Percentiles rank a stretch among this genome's conserved stretches.
Evolutionary conservation across 75 land plant genomes (phyloP).

Genomic region (Ceratopteris richardii): DNA sequence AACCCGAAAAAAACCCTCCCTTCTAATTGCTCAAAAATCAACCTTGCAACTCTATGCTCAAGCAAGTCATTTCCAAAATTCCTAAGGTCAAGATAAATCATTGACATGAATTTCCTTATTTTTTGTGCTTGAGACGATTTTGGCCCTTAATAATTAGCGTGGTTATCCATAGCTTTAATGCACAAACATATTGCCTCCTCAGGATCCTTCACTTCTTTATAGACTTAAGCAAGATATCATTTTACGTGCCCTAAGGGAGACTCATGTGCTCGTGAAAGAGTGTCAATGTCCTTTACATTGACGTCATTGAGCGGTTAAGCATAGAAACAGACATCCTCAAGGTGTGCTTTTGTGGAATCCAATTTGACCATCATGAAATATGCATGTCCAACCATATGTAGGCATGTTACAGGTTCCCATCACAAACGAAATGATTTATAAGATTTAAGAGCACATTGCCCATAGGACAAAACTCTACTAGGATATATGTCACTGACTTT

Average conservation of each 20-base stretch:
- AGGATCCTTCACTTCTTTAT: conserved; percentile 1
- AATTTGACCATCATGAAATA: neutral
- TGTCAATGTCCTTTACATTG: neutral
- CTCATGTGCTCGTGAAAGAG: neutral
- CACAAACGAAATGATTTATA: neutral
- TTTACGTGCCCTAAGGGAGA: neutral
- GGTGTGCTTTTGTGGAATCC: neutral
- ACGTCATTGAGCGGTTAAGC: neutral
- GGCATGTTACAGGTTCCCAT: conserved; percentile 1
- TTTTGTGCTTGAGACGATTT: neutral
- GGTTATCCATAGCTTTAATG: neutral
- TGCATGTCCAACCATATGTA: neutral
- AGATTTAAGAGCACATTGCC: neutral
- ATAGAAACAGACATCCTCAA: neutral
- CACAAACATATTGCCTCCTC: neutral
- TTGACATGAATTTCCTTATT: neutral
- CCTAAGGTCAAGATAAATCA: neutral
- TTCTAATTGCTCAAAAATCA: neutral
- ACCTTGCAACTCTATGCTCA: neutral
- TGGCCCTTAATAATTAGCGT: neutral
- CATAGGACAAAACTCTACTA: neutral
- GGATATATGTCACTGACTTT: neutral
- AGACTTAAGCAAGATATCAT: neutral
- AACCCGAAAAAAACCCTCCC: no score
- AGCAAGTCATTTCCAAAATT: neutral